A percentile compares a stretch with the other conserved stretches of the same genome.
Evolutionary conservation across 768 basidiomycete species (phyloP).

Genomic region (Leccinum imitatum): DNA sequence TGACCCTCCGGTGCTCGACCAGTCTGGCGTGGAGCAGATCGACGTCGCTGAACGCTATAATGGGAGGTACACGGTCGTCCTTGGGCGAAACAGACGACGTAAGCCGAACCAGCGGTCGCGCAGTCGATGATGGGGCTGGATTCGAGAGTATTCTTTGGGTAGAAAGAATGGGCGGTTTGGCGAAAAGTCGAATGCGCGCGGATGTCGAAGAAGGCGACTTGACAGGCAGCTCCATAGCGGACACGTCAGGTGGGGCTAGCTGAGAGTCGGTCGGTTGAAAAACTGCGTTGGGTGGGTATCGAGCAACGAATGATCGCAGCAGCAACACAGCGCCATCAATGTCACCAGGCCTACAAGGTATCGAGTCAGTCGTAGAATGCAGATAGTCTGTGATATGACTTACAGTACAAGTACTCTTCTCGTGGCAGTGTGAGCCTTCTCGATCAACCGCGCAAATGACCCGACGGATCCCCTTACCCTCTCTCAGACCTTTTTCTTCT

Average conservation of each 20-base stretch:
- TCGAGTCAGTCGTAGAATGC: constrained; percentile 1
- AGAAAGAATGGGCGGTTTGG: constrained; percentile 52
- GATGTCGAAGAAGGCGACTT: constrained; percentile 6
- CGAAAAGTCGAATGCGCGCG: constrained; percentile 19
- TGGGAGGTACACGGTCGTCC: constrained; percentile 79
- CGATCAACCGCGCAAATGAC: constrained; percentile 50
- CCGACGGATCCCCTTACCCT: constrained; percentile 22
- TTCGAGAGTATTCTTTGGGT: constrained; percentile 53
- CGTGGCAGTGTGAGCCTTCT: constrained; percentile 66
- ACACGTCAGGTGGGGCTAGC: not conserved
- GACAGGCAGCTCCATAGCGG: not conserved
- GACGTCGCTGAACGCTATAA: constrained; percentile 73
- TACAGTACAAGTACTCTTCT: constrained; percentile 66
- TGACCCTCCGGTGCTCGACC: constrained; percentile 39
- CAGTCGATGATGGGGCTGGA: constrained; percentile 5
- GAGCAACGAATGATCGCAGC: constrained; percentile 58
- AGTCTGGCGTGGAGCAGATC: constrained; percentile 76
- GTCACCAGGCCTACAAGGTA: constrained; percentile 43
- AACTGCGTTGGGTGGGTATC: constrained; percentile 61
- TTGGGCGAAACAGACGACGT: constrained; percentile 55
- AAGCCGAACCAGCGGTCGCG: constrained; percentile 71
- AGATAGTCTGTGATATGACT: constrained; percentile 25
- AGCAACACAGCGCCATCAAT: constrained; percentile 53
- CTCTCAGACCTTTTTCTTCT: constrained; percentile 40
- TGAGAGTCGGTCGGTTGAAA: constrained; percentile 32